These are phyloP conservation scores for Solanum habrochaites DNA, from an alignment of 257 asterid genomes.

Conservation along the genomic window DNA sequence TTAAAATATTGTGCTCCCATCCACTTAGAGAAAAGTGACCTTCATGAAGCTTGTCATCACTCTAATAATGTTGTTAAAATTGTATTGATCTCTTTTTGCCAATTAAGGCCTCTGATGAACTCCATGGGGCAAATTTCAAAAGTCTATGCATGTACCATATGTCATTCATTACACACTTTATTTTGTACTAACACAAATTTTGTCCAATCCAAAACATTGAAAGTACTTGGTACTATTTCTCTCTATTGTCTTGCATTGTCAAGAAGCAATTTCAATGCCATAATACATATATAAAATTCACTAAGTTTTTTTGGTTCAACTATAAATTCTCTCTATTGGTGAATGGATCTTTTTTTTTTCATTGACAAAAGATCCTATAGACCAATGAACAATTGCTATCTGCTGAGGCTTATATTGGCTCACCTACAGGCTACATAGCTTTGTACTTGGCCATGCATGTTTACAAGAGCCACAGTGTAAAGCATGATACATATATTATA, in stretches of 20 bases:
- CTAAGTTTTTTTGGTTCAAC: background rate
- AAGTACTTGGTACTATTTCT: background rate
- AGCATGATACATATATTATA: background rate
- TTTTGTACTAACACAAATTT: background rate
- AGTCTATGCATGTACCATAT: background rate
- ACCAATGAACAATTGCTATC: background rate
- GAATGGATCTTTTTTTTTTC: background rate
- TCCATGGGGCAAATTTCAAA: conserved; percentile 2
- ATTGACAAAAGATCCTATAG: background rate
- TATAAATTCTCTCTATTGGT: background rate
- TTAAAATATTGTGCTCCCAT: background rate
- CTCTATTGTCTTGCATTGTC: background rate
- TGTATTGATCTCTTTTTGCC: background rate
- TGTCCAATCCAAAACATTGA: background rate
- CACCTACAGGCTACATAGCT: background rate
- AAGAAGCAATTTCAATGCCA: background rate
- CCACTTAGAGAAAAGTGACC: background rate
- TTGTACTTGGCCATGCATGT: background rate
- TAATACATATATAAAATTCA: background rate
- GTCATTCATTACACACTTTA: background rate
- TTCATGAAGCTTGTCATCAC: background rate
- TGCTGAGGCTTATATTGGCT: background rate
- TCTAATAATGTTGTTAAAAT: background rate
- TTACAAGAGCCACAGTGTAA: background rate
- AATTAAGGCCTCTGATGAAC: conserved; percentile 19